These are phyloP conservation scores for Magnaporthiopsis rhizophila DNA, from an alignment of 2,329 filamentous ascomycete species.

Conservation along the genomic window DNA sequence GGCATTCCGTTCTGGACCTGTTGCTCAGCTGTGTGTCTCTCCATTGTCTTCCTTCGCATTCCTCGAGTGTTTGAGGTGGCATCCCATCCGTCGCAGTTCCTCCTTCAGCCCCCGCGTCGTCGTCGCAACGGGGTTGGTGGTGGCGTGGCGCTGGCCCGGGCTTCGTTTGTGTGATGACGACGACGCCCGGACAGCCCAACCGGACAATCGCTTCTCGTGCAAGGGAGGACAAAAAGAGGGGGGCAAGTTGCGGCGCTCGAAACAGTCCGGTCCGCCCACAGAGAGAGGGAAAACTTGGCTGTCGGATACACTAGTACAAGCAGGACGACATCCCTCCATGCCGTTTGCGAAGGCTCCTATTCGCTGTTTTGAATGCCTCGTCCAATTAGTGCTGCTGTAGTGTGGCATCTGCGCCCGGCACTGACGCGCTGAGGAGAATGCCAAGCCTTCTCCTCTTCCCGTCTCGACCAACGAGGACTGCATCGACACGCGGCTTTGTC, in stretches of 20 bases:
- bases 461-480: not conserved
- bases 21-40: not conserved
- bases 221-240: not conserved
- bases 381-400: not conserved
- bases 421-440: not conserved
- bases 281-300: not conserved
- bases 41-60: not conserved
- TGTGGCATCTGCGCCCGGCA: not conserved
- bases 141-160: not conserved
- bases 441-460: not conserved
- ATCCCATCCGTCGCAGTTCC: no score
- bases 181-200: not conserved
- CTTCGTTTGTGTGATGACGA: not conserved
- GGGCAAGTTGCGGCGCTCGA: not conserved
- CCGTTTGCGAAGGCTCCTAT: not conserved
- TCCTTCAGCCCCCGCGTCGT: no score
- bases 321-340: not conserved
- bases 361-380: not conserved
- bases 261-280: not conserved
- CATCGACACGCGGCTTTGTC: not conserved
- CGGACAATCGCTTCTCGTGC: not conserved
- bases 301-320: no score
- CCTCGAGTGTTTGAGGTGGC: not conserved
- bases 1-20: not conserved
- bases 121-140: not conserved